Base-by-base conservation (phyloP, 2,329 filamentous ascomycete species). In the Truncatella angustata region DNA sequence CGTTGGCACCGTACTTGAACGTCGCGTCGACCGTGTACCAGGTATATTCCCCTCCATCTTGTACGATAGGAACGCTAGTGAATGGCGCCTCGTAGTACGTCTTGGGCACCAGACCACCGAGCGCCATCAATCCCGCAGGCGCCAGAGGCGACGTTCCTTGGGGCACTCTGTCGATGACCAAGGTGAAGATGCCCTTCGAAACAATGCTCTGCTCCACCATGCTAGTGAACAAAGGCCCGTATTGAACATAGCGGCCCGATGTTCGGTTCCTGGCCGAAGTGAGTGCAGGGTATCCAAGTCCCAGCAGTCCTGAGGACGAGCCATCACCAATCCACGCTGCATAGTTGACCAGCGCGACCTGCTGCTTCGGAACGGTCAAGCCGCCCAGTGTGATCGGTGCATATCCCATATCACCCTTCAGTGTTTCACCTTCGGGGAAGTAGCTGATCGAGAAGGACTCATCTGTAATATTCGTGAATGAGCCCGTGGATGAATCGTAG, bases 81-180 rank as follows among this genome's bases (percentile, higher is more conserved):
- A 52, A 47, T 24, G 50, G 50, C n/a, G 50, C 30, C 9, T 52
- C 34, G 42, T 52, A 52, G 23, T 52, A 52, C 6, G 21, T 52
- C 21, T 16, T 43, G 9, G 50, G 50, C 23, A 52, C 50, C 32
- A 52, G 21, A 10, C 50, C 50, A 6, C 50, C 50, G 26, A 52
- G 23, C 3, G 50, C 50, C 32, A 47, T 47, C 32, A 52, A 18
- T 5, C 50, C 50, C 10, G 50, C 50, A n/a, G 43, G 32, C 4
- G 42, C 50, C 21, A 46, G 18, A 12, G 43, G 34, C 2, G 50
- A 46, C 2, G 50, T 52, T 18, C 18, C 44, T 30, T 50, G 52
- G 2, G 55, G 50, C 32, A 59, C 55, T 4, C 58, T 55, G 49
- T 56, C 42, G 32, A 59, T 47, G 23, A 55, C 55, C 11, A 57